Evolutionary conservation across 2,329 filamentous ascomycete genomes (phyloP), one percentile per base, ranked within the genome.

Genomic region (Hirsutella thompsonii): DNA sequence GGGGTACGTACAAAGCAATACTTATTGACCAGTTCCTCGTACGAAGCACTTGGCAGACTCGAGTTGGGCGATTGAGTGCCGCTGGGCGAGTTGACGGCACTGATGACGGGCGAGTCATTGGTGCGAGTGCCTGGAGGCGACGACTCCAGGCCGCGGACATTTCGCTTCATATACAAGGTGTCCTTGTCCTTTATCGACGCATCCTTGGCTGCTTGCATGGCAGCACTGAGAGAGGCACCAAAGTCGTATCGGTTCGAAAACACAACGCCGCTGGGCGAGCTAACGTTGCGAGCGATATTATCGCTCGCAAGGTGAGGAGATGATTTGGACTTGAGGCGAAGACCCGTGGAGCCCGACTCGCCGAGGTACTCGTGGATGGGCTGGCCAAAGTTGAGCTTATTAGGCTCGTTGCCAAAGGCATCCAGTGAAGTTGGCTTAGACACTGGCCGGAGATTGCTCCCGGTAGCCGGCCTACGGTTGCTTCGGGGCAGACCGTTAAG

Each of bases 201-300:
- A 47, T 77, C 78, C 55, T 85, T 83, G 37, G 82, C 80, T 21
- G 76, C 80, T 54, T 81, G 79, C 56, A 90, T 82, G 11, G 87
- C 88, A 39, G 88, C 87, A 40, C 74, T 81, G 23, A 96, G 72
- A 1, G 92, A 96, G n/a, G 86, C 86, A 46, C 84, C 81, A 59
- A 98, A 96, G 64, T 96, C 90, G 59, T 98, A 98, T 41, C 92
- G 83, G 60, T 89, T 89, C 37, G 87, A 84, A 59, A 96, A 95
- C 16, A 81, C 83, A 52, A 84, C 79, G 20, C 79, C 77, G 48
- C 74, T 78, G 1, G 75, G 73, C 2, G 73, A 63, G 0, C 70
- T 58, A 20, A 76, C 56, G 28, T 67, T 58, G 53, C 68, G 61
- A 51, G 72, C 55, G 18, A 79, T 55, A 49, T 72, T 76, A 47